phyloP scores from a whole-genome alignment of 2,329 filamentous ascomycete genomes.

The Fusarium secorum region DNA sequence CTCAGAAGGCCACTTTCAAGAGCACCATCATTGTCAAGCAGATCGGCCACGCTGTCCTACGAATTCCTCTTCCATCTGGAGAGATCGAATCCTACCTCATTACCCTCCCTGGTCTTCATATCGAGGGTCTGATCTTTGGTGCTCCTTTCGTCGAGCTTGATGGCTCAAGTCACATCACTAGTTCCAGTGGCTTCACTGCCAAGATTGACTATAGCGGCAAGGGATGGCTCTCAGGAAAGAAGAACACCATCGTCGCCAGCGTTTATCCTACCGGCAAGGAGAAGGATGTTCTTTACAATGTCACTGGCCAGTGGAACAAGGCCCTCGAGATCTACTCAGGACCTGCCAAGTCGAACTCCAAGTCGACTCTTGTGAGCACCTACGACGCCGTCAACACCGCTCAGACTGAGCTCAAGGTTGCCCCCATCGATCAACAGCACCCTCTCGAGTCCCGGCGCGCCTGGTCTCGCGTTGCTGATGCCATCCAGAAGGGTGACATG shows the following conservation, averaged over 20 bases:
- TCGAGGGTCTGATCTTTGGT: constrained; percentile 88
- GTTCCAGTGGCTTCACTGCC: constrained; percentile 84
- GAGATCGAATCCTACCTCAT: constrained; percentile 81
- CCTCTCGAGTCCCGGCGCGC: constrained; percentile 87
- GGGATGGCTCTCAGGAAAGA: constrained; percentile 95
- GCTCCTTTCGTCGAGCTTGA: constrained; percentile 92
- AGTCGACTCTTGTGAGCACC: constrained; percentile 60
- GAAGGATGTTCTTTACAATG: constrained; percentile 79
- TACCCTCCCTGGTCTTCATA: constrained; percentile 88
- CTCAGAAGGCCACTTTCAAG: constrained; percentile 93
- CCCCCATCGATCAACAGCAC: constrained; percentile 80
- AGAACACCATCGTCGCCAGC: constrained; percentile 84
- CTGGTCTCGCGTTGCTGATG: constrained; percentile 85
- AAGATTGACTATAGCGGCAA: constrained; percentile 94
- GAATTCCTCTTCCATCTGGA: constrained; percentile 63
- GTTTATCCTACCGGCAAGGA: constrained; percentile 76
- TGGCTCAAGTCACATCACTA: constrained; percentile 82
- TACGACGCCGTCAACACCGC: constrained; percentile 67
- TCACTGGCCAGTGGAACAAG: constrained; percentile 90
- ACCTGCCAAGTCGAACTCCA: constrained; percentile 57
- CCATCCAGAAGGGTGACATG: constrained; percentile 84
- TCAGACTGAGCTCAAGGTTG: constrained; percentile 74
- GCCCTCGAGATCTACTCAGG: constrained; percentile 79
- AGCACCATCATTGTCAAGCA: constrained; percentile 95
- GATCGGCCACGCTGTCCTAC: constrained; percentile 86